Evolutionary conservation across 2,329 filamentous ascomycete species (phyloP).

Genomic region (Scedosporium dehoogii): DNA sequence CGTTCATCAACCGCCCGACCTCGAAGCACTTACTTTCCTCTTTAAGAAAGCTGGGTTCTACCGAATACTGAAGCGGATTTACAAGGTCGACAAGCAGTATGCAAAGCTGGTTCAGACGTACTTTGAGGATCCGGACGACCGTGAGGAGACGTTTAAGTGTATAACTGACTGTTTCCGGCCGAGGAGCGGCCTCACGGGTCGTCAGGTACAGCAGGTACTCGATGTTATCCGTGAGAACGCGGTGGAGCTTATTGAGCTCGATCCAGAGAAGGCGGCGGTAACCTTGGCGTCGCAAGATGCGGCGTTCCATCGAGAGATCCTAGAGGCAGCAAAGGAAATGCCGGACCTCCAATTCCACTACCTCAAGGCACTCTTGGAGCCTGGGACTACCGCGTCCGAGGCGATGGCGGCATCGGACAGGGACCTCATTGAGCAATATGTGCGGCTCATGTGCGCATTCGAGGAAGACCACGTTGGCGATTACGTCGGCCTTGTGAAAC

Average conservation of each 20-base stretch:
- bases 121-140: slow-evolving; percentile 75
- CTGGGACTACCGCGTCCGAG: slow-evolving; percentile 23
- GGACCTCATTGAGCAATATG: slow-evolving; percentile 70
- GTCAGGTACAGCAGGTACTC: slow-evolving; percentile 65
- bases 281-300: slow-evolving; percentile 52
- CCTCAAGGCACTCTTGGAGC: slow-evolving; percentile 66
- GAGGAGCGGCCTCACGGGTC: slow-evolving; percentile 51
- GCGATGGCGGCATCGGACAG: slow-evolving; percentile 31
- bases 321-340: slow-evolving; percentile 51
- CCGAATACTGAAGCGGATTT: slow-evolving; percentile 83
- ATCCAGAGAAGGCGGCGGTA: slow-evolving; percentile 54
- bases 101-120: slow-evolving; percentile 69
- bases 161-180: slow-evolving; percentile 65
- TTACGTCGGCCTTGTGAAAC: slow-evolving; percentile 68
- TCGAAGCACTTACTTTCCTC: slow-evolving; percentile 63
- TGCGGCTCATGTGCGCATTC: slow-evolving; percentile 84
- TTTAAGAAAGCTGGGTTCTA: slow-evolving; percentile 78
- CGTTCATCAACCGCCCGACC: slow-evolving; percentile 80
- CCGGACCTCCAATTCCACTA: slow-evolving; percentile 65
- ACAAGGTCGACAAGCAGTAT: slow-evolving; percentile 70
- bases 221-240: slow-evolving; percentile 56
- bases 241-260: slow-evolving; percentile 54
- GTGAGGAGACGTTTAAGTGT: slow-evolving; percentile 66
- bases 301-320: slow-evolving; percentile 55
- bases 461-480: slow-evolving; percentile 74